Conservation (phyloP, 371 early-diverging fungal genomes). For the Phascolomyces articulosus region DNA sequence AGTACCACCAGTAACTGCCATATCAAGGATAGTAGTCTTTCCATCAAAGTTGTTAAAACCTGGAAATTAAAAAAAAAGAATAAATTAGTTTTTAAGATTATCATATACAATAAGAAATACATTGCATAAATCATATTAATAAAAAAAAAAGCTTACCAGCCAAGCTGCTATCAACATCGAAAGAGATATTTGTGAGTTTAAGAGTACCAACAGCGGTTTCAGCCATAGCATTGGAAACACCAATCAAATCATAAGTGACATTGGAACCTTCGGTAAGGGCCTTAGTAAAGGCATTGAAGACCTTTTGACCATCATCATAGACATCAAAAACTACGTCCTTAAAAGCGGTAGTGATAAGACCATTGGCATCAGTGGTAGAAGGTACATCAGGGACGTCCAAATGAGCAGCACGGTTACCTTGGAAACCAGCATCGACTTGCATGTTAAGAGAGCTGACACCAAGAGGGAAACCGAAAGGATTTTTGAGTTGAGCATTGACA, state of each 20-base stretch:
- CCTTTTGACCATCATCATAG: conserved; percentile 22
- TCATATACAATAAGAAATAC: background rate
- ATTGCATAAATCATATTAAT: background rate
- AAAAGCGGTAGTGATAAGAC: conserved; percentile 49
- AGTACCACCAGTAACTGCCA: conserved; percentile 48
- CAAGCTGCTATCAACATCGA: conserved; percentile 47
- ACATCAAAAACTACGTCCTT: conserved; percentile 51
- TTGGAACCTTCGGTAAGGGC: conserved; percentile 43
- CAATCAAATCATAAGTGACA: conserved; percentile 48
- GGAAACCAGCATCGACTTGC: conserved; percentile 34
- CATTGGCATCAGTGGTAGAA: conserved; percentile 40
- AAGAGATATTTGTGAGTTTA: conserved; percentile 44
- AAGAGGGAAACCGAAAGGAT: conserved; percentile 64
- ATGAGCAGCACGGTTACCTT: conserved; percentile 41
- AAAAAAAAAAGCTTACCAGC: conserved; percentile 42
- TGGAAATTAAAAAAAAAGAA: conserved; percentile 4
- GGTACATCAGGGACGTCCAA: conserved; percentile 48
- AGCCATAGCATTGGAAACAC: conserved; percentile 51
- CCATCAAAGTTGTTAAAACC: conserved; percentile 49
- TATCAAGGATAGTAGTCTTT: conserved; percentile 36
- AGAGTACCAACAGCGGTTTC: conserved; percentile 56
- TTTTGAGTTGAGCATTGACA: conserved; percentile 53
- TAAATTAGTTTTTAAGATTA: background rate
- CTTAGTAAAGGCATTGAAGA: conserved; percentile 48
- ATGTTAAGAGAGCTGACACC: conserved; percentile 49